Base-by-base conservation (phyloP, 768 basidiomycete genomes). In the Amanita exitialis region DNA sequence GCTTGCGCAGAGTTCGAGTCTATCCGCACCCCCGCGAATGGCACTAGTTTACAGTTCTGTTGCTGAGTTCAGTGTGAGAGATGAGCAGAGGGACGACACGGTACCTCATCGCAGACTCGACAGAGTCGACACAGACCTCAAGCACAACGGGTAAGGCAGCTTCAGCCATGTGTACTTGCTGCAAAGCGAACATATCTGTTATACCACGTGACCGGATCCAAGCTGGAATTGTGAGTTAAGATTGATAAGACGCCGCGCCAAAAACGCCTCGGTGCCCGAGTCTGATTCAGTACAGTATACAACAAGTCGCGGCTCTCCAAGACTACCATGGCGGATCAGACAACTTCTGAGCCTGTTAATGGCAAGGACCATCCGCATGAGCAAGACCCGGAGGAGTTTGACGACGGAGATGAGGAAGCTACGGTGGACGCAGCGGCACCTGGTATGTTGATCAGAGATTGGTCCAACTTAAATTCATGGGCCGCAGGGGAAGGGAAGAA, bases 91-190 rank as follows among this genome's bases (percentile, higher is more conserved):
- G 27, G 44, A 49, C 42, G 16, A 25, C 25, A 72, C 80, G 53
- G 34, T 44, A 87, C 85, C 74, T 75, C 49, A 76, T 56, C 16
- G 87, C 84, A 5, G 86, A 87, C 56, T 80, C 77, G 18, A 85
- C 73, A 6, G 86, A 89, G 64, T 90, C 88, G 38, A 90, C 71
- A 60, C 88, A 89, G 43, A 89, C 79, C 67, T 86, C 83, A 44
- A 83, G 62, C 25, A 66, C 51, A 46, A 68, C 51, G 23, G 53
- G 50, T n/a, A 51, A 27, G 18, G 25, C 23, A 5, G 34, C 41
- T 28, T 32, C 51, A 27, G 27, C 9, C 51, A 51, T 58, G 35
- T 36, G 12, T n/a, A n/a, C n/a, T n/a, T n/a, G n/a, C n/a, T n/a
- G n/a, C n/a, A 12, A 10, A 30, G 30, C 10, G 30, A 30, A 34